Conservation (phyloP, 306 rosid genomes). For the Ormosia emarginata region DNA sequence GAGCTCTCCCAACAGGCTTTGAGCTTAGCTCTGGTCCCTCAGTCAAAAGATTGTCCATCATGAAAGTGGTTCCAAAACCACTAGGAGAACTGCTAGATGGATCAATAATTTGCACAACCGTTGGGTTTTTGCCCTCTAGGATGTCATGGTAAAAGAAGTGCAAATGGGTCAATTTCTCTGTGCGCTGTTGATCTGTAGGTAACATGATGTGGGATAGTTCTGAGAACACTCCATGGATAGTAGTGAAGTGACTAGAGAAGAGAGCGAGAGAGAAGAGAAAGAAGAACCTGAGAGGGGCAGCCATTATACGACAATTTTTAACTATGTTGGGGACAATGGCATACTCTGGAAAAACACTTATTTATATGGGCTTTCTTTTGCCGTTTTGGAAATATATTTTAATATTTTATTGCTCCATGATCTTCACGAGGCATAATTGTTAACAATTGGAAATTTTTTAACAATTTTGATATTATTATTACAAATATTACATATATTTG, state of each 20-base stretch:
- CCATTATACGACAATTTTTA: neutral
- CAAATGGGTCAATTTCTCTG: conserved; percentile 5
- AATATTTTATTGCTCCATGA: too few relatives aligned
- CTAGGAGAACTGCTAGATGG: neutral
- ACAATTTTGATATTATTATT: too few relatives aligned
- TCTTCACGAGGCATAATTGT: too few relatives aligned
- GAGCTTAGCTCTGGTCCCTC: conserved; percentile 3
- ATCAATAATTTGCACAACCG: conserved; percentile 6
- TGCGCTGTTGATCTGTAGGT: neutral
- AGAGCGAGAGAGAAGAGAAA: neutral
- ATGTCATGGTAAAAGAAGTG: conserved; percentile 33
- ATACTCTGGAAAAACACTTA: too few relatives aligned
- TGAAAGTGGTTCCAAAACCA: conserved; percentile 15
- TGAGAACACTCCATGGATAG: neutral
- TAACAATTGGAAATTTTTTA: too few relatives aligned
- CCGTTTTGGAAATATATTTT: too few relatives aligned
- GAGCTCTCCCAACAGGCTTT: conserved; percentile 22
- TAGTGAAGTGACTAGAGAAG: neutral
- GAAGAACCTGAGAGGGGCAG: neutral
- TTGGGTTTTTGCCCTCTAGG: neutral
- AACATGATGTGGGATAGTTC: neutral
- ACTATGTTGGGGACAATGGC: neutral
- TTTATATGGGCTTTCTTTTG: too few relatives aligned
- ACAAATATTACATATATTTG: too few relatives aligned
- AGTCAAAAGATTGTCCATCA: conserved; percentile 27